Conservation (phyloP, 2,329 filamentous ascomycete species). For the Lachnellula suecica region DNA sequence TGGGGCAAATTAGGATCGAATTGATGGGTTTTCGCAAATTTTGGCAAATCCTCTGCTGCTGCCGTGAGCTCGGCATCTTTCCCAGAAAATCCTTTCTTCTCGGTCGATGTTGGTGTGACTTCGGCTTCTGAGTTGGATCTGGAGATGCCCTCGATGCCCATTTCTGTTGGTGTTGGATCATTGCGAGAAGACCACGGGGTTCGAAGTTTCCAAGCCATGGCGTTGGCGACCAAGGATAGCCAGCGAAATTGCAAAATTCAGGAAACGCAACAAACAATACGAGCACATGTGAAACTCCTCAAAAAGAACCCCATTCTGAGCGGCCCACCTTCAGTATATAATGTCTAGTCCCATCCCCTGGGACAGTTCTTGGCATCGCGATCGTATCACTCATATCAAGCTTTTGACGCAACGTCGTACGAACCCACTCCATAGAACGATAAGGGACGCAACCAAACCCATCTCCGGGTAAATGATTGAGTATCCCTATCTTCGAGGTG, state of each 20-base stretch:
- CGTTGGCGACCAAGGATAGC: background rate
- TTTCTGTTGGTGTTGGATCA: background rate
- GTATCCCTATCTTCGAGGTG: background rate
- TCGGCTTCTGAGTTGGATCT: background rate
- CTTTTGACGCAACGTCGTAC: background rate
- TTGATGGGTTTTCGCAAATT: slow-evolving; percentile 20
- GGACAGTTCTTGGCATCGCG: too few relatives aligned
- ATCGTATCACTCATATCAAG: background rate
- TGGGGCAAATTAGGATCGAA: slow-evolving; percentile 27
- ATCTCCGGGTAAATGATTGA: background rate
- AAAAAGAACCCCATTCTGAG: too few relatives aligned
- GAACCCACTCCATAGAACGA: background rate
- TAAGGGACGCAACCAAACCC: background rate
- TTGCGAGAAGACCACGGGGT: background rate
- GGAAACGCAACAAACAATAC: too few relatives aligned
- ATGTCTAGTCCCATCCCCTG: too few relatives aligned
- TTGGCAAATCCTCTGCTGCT: slow-evolving; percentile 12
- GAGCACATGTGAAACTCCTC: too few relatives aligned
- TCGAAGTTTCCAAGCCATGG: background rate
- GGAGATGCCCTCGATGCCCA: background rate
- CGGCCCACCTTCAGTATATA: too few relatives aligned
- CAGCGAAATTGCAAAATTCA: background rate
- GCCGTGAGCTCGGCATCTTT: background rate
- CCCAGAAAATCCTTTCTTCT: slow-evolving; percentile 3
- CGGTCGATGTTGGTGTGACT: background rate